Base-by-base conservation (phyloP, 768 basidiomycete genomes). In the Sarcomyxa edulis region DNA sequence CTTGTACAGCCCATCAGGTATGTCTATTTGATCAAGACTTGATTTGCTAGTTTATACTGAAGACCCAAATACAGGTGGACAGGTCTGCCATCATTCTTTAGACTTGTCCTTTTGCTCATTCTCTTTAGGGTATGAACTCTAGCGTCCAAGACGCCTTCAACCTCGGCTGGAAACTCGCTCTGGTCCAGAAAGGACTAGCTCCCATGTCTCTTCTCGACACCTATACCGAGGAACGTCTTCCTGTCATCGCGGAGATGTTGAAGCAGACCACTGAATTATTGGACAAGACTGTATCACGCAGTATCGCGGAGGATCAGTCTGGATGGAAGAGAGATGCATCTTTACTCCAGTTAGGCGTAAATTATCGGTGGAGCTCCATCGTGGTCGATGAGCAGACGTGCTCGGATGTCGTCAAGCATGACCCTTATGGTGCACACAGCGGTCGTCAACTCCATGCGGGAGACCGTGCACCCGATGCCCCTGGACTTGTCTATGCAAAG, bases 201-300 rank as follows among this genome's bases (percentile, higher is more conserved):
- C 49, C 60, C 4, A 43, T 36, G 1, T 41, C 56, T 5, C 55
- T 74, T 10, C 64, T 74, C 4, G 53, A 63, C 20, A 57, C 66
- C 0, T 74, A 73, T 38, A 55, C 50, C n/a, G 33, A 54, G 9
- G 73, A 74, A 45, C 68, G 73, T 10, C 44, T 72, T 22, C 69
- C 64, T 1, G 63, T 74, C 22, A 65, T 73, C 35, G 61, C 61
- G 1, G 60, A 65, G 37, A 71, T 71, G 67, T 61, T 75, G 14
- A 40, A 64, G 33, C 43, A 58, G 20, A 65, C 69, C 18, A 63
- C 63, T 11, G 40, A 35, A 3, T 40, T 64, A 3, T 37, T 54
- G 31, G 42, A 53, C 16, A 50, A 49, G 27, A 50, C 54, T 12
- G 52, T 61, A 12, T n/a, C 15, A 36, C 24, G 15, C 37, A 38